Evolutionary conservation across 179 eudicot species (phyloP).

Genomic region (Carnegiea gigantea): DNA sequence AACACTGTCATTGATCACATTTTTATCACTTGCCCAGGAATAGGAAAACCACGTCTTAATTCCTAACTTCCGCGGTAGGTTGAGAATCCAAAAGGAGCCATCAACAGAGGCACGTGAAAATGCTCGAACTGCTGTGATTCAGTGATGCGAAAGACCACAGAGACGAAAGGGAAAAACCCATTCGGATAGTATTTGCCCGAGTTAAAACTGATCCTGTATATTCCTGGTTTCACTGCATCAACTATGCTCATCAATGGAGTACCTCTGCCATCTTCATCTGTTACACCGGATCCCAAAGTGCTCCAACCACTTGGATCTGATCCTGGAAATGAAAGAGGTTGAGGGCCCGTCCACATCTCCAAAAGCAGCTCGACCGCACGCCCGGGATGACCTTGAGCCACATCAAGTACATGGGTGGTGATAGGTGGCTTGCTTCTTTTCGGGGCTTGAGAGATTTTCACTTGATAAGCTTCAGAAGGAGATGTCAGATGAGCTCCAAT

Average conservation of each 20-base stretch:
- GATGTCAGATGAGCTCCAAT: conserved; percentile 70
- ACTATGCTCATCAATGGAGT: conserved; percentile 70
- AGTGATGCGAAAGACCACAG: conserved; percentile 72
- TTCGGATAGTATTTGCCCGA: conserved; percentile 63
- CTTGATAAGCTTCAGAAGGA: conserved; percentile 34
- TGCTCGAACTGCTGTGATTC: conserved; percentile 85
- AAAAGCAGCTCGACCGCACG: conserved; percentile 64
- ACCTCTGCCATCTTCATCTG: conserved; percentile 87
- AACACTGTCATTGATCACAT: not conserved
- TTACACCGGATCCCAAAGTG: conserved; percentile 55
- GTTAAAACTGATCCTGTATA: conserved; percentile 79
- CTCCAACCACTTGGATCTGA: conserved; percentile 50
- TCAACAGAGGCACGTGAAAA: conserved; percentile 89
- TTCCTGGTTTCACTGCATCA: conserved; percentile 63
- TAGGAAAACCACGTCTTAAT: not conserved
- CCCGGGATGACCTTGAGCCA: conserved; percentile 74
- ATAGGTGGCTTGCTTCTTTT: conserved; percentile 84
- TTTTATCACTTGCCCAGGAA: not conserved
- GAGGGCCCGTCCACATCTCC: conserved; percentile 59
- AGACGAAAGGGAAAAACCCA: conserved; percentile 83
- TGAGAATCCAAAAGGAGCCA: conserved; percentile 87
- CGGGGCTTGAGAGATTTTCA: conserved; percentile 34
- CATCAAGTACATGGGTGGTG: conserved; percentile 85
- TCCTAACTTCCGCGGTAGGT: conserved; percentile 91
- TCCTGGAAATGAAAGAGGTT: conserved; percentile 53